phyloP scores from a whole-genome alignment of 2,329 filamentous ascomycete species.

The Cladosporium sp. region DNA sequence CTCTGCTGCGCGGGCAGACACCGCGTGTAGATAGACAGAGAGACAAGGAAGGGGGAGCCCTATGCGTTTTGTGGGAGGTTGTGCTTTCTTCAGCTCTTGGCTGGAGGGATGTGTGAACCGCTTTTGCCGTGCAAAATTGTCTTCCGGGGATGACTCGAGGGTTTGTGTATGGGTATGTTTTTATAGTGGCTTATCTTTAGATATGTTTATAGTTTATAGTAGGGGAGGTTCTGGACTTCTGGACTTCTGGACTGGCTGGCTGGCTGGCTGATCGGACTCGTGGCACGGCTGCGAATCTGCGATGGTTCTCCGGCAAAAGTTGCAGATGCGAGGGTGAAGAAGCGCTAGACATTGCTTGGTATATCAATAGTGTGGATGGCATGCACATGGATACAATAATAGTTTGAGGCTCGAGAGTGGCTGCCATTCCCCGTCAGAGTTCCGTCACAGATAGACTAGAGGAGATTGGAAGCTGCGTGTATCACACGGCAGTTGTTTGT shows the following conservation, averaged over 20 bases:
- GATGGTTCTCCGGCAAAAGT: neutral
- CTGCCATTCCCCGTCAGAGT: neutral
- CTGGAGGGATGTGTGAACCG: neutral
- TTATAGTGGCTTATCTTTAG: neutral
- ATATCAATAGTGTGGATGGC: neutral
- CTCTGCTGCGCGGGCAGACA: neutral
- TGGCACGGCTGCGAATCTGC: neutral
- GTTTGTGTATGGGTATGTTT: neutral
- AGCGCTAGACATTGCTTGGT: neutral
- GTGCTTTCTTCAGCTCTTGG: neutral
- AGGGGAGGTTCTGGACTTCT: neutral
- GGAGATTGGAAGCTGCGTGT: neutral
- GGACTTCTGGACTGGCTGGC: neutral
- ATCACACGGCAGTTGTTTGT: neutral
- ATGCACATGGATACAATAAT: neutral
- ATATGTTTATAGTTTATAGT: neutral
- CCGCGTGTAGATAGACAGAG: neutral
- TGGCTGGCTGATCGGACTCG: neutral
- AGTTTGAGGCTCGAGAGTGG: neutral
- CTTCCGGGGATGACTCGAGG: neutral
- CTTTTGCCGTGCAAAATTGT: neutral
- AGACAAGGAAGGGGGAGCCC: neutral
- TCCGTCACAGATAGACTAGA: neutral
- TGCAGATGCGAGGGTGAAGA: conserved; percentile 7
- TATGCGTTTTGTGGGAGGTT: neutral